Conservation (phyloP, 352 stramenopile species). For the Globisporangium spinosum region DNA sequence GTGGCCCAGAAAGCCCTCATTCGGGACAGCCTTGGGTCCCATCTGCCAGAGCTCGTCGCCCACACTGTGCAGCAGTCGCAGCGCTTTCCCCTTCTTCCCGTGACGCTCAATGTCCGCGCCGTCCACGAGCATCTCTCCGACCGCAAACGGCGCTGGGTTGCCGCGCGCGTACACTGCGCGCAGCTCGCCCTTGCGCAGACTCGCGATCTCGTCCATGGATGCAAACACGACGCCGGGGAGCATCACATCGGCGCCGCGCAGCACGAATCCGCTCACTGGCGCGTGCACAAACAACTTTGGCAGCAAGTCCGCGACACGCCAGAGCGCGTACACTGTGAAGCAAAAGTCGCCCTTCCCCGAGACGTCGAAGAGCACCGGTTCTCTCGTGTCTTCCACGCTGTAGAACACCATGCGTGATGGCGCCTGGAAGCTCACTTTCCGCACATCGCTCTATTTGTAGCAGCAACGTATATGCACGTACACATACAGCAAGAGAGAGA, state of each 20-base stretch:
- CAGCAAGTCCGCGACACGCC: constrained; percentile 43
- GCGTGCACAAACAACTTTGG: constrained; percentile 64
- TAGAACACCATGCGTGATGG: constrained; percentile 73
- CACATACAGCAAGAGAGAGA: neutral
- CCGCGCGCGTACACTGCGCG: constrained; percentile 65
- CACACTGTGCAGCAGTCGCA: constrained; percentile 68
- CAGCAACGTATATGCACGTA: constrained; percentile 4
- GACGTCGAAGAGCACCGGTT: constrained; percentile 71
- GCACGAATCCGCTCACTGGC: constrained; percentile 75
- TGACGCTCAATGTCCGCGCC: constrained; percentile 40
- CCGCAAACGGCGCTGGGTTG: constrained; percentile 72
- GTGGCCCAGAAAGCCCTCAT: constrained; percentile 54
- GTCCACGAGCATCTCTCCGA: constrained; percentile 77
- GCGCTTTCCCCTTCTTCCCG: constrained; percentile 63
- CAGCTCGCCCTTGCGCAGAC: constrained; percentile 63
- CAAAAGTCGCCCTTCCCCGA: constrained; percentile 62
- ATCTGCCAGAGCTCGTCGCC: constrained; percentile 78
- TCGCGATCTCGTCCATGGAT: constrained; percentile 41
- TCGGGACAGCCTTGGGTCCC: constrained; percentile 59
- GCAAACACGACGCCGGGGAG: constrained; percentile 73
- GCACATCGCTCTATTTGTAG: constrained; percentile 31
- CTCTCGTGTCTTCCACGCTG: constrained; percentile 45
- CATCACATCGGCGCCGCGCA: constrained; percentile 83
- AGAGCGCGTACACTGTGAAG: constrained; percentile 61
- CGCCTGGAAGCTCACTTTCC: constrained; percentile 78